phyloP scores from a whole-genome alignment of 1,139 yeast genomes.

The Entelexis paramagnoliae region DNA sequence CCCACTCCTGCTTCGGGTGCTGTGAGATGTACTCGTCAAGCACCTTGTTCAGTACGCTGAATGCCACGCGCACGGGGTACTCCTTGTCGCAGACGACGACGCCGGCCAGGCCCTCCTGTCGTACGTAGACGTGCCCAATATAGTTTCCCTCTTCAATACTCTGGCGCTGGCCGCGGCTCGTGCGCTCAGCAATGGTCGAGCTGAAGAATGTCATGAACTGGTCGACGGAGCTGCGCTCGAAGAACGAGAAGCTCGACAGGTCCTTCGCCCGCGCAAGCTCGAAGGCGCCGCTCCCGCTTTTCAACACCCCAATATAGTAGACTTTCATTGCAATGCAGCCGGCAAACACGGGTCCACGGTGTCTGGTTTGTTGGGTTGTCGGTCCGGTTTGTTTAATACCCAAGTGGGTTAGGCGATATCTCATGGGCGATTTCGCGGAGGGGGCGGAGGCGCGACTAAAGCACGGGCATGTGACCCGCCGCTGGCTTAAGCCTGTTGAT shows the following conservation, averaged over 20 bases:
- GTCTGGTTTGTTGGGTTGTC: neutral
- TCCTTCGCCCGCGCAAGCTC: slow-evolving; percentile 78
- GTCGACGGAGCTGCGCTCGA: slow-evolving; percentile 47
- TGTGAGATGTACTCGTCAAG: slow-evolving; percentile 81
- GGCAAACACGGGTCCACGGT: neutral
- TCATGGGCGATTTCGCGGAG: neutral
- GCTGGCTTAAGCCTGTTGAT: neutral
- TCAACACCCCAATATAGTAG: slow-evolving; percentile 79
- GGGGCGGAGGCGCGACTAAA: neutral
- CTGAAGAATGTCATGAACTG: slow-evolving; percentile 95
- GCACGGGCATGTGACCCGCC: neutral
- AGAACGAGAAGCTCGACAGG: slow-evolving; percentile 74
- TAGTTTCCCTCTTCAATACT: slow-evolving; percentile 85
- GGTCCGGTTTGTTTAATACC: neutral
- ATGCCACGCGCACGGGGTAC: slow-evolving; percentile 96
- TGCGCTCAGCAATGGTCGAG: slow-evolving; percentile 81
- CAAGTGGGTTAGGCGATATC: slow-evolving; percentile 4
- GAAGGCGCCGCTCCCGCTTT: slow-evolving; percentile 52
- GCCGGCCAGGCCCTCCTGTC: slow-evolving; percentile 89
- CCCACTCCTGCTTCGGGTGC: slow-evolving; percentile 72
- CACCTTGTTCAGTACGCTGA: slow-evolving; percentile 78
- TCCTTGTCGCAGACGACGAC: slow-evolving; percentile 89
- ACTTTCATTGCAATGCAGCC: slow-evolving; percentile 54
- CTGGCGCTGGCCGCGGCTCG: slow-evolving; percentile 83
- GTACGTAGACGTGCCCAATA: slow-evolving; percentile 82